Evolutionary conservation across 2,329 filamentous ascomycete species (phyloP).

Genomic region (Teratosphaeria pseudoeucalypti): DNA sequence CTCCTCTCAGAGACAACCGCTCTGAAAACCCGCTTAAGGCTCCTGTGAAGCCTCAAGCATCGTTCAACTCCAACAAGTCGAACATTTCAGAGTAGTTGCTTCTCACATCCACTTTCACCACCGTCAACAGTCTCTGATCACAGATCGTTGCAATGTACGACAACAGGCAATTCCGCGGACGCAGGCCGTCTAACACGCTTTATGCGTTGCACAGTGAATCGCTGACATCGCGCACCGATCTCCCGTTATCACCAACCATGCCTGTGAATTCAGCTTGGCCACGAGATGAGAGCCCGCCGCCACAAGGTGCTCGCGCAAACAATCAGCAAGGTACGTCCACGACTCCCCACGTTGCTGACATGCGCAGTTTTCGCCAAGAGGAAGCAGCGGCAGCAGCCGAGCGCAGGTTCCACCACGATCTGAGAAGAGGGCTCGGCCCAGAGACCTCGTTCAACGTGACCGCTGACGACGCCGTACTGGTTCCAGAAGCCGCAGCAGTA

Average conservation of each 20-base stretch:
- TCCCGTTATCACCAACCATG: background rate
- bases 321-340: background rate
- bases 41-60: background rate
- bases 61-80: background rate
- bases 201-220: background rate
- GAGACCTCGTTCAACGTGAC: background rate
- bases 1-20: background rate
- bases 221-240: background rate
- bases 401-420: background rate
- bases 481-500: background rate
- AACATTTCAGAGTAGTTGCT: background rate
- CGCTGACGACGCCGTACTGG: background rate
- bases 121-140: background rate
- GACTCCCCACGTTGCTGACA: background rate
- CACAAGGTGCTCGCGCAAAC: background rate
- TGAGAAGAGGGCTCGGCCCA: background rate
- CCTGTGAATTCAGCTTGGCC: background rate
- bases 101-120: background rate
- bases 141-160: background rate
- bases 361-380: background rate
- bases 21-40: background rate
- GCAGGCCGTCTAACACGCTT: background rate
- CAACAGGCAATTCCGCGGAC: background rate
- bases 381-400: background rate
- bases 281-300: background rate